Evolutionary conservation across 2,329 filamentous ascomycete species (phyloP).

Genomic region (Colletotrichum sp.): DNA sequence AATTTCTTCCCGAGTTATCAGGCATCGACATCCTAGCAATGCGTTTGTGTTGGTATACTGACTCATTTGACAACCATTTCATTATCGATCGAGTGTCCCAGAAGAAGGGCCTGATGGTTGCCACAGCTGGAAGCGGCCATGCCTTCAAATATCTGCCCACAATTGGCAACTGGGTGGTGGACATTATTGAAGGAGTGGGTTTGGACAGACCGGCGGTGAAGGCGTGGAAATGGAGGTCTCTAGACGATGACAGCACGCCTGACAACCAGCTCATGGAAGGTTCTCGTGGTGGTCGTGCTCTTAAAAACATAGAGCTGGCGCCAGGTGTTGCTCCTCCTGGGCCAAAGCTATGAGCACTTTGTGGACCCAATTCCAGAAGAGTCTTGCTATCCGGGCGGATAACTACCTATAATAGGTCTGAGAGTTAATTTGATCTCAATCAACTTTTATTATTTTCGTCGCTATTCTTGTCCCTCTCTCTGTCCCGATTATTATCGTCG

Average conservation of each 20-base stretch:
- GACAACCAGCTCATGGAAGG: neutral
- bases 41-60: conserved; percentile 61
- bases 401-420: too few relatives aligned
- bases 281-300: neutral
- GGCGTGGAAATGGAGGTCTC: conserved; percentile 23
- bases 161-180: conserved; percentile 58
- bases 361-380: neutral
- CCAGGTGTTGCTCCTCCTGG: neutral
- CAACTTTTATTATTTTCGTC: too few relatives aligned
- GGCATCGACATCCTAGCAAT: conserved; percentile 38
- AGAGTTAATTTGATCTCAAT: too few relatives aligned
- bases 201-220: conserved; percentile 28
- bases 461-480: too few relatives aligned
- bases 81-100: conserved; percentile 48
- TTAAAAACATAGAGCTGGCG: neutral
- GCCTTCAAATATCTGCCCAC: conserved; percentile 67
- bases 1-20: conserved; percentile 47
- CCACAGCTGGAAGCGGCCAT: conserved; percentile 66
- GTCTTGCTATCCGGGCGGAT: too few relatives aligned
- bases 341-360: neutral
- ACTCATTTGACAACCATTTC: conserved; percentile 59
- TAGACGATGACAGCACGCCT: neutral
- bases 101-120: conserved; percentile 51
- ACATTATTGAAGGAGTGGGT: conserved; percentile 46
- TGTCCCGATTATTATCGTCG: too few relatives aligned